Evolutionary conservation across 768 basidiomycete species (phyloP).

Genomic region (Boletus rex-veris): DNA sequence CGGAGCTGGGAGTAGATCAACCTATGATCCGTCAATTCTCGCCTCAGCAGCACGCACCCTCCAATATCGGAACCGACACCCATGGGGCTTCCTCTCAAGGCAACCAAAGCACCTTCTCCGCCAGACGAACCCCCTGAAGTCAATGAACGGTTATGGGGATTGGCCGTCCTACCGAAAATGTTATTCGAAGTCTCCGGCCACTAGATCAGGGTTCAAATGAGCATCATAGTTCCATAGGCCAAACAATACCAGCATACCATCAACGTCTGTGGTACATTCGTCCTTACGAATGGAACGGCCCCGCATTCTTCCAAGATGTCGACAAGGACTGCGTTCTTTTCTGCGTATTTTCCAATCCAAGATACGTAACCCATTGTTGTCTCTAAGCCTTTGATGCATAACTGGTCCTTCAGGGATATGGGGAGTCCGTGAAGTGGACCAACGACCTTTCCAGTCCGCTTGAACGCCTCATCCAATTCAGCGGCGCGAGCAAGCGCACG

Average conservation of each 20-base stretch:
- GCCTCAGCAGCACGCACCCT: slow-evolving; percentile 43
- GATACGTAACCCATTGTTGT: slow-evolving; percentile 74
- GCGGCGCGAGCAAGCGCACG: slow-evolving; percentile 60
- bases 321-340: slow-evolving; percentile 58
- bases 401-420: slow-evolving; percentile 72
- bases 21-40: neutral
- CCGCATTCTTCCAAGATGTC: slow-evolving; percentile 66
- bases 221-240: neutral
- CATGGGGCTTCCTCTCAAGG: slow-evolving; percentile 39
- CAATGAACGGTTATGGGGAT: slow-evolving; percentile 69
- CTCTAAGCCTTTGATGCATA: slow-evolving; percentile 65
- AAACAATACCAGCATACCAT: slow-evolving; percentile 44
- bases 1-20: slow-evolving; percentile 43
- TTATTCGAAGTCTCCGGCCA: slow-evolving; percentile 78
- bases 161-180: slow-evolving; percentile 74
- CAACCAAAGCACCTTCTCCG: slow-evolving; percentile 79
- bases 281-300: slow-evolving; percentile 68
- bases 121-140: slow-evolving; percentile 82
- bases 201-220: slow-evolving; percentile 34
- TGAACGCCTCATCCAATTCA: slow-evolving; percentile 61
- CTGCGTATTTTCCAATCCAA: slow-evolving; percentile 60
- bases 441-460: slow-evolving; percentile 56
- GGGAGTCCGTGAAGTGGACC: slow-evolving; percentile 78
- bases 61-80: slow-evolving; percentile 82
- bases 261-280: slow-evolving; percentile 75